These are phyloP conservation scores for Cordyceps cateniannulata DNA, from an alignment of 2,329 filamentous ascomycete genomes.

Conservation along the genomic window DNA sequence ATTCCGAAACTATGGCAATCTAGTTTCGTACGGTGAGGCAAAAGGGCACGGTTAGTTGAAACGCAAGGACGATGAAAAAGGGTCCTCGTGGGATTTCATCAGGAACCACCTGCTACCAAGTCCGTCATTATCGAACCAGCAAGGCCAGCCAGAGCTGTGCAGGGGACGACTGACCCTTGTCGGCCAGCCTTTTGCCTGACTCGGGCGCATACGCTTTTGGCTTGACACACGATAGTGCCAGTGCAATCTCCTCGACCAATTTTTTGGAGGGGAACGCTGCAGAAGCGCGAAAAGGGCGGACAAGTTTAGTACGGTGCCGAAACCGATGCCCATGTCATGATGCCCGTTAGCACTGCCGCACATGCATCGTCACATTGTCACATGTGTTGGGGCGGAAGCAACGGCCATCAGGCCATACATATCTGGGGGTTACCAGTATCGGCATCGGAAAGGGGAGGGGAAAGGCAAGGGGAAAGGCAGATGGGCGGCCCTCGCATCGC, in stretches of 20 bases:
- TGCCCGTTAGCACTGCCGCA: background rate
- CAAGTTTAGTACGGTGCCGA: background rate
- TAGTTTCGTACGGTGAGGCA: background rate
- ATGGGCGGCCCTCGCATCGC: background rate
- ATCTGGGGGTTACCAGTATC: background rate
- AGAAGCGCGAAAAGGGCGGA: background rate
- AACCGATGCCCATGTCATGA: background rate
- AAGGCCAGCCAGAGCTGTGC: too few relatives aligned
- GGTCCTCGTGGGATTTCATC: background rate
- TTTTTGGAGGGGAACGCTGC: background rate
- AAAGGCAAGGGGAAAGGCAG: background rate
- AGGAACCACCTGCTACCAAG: background rate
- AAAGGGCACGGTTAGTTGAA: background rate
- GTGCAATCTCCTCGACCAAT: background rate
- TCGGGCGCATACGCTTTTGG: background rate
- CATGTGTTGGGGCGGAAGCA: background rate
- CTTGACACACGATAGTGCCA: background rate
- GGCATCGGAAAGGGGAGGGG: background rate
- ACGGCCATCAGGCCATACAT: background rate
- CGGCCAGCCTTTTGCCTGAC: background rate
- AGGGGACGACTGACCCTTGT: background rate
- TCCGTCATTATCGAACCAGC: background rate
- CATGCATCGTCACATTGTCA: background rate
- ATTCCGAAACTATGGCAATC: background rate
- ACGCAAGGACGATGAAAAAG: background rate